These are phyloP conservation scores for Lodderomyces metapsilosis DNA, from an alignment of 1,139 yeast species.

Conservation along the genomic window DNA sequence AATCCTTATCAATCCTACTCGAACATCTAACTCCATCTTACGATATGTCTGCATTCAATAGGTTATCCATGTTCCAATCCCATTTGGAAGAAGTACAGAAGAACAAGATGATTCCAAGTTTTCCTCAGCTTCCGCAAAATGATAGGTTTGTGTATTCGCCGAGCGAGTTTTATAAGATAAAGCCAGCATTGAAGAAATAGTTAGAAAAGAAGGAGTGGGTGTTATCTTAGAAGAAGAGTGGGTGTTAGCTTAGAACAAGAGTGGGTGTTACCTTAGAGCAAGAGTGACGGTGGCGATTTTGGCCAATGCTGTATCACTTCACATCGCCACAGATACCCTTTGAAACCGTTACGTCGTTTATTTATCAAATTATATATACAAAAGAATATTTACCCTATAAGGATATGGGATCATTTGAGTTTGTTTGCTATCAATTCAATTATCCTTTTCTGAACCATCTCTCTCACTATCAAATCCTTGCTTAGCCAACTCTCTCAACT, in stretches of 20 bases:
- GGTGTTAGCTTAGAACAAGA: too few species aligned
- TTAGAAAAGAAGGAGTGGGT: too few species aligned
- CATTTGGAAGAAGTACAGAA: conserved; percentile 15
- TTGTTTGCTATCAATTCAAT: neutral
- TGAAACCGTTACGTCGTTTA: conserved; percentile 1
- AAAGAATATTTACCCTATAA: neutral
- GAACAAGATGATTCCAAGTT: neutral
- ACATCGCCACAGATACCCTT: too few species aligned
- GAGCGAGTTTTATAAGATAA: neutral
- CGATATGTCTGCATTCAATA: conserved; percentile 13
- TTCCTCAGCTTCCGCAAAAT: neutral
- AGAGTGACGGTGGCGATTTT: neutral
- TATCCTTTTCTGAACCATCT: neutral
- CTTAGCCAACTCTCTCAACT: conserved; percentile 38
- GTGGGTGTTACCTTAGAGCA: too few species aligned
- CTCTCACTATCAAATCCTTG: conserved; percentile 37
- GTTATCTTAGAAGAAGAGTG: too few species aligned
- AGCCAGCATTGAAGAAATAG: neutral
- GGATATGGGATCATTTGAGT: neutral
- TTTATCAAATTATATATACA: neutral
- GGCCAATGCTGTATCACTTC: too few species aligned
- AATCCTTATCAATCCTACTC: neutral
- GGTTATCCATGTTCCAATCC: conserved; percentile 21
- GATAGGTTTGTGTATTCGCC: conserved; percentile 1
- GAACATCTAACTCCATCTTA: too few species aligned